Conservation (phyloP, 1,284 basidiomycete genomes). For the Mrakiaceae sp. region DNA sequence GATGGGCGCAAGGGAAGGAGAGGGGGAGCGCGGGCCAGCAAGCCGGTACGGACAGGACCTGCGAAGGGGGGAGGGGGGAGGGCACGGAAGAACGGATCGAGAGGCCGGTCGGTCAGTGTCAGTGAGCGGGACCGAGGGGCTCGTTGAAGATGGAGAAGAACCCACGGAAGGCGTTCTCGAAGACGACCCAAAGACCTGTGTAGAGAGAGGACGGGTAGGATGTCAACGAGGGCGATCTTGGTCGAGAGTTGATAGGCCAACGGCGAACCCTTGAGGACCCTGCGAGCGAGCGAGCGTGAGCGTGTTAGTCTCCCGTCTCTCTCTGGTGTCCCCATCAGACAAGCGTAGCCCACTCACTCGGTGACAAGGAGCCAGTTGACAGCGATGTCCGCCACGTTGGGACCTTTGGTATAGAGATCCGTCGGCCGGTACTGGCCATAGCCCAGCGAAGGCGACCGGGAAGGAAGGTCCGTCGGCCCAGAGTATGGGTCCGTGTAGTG, state of each 20-base stretch:
- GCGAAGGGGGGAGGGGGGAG: background rate
- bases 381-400: background rate
- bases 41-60: too few relatives aligned
- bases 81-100: background rate
- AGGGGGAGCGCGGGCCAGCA: too few relatives aligned
- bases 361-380: background rate
- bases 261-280: background rate
- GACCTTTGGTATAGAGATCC: background rate
- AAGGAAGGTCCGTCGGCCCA: background rate
- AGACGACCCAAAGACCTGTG: conserved; percentile 97
- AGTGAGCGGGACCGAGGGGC: background rate
- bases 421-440: background rate
- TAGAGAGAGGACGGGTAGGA: background rate
- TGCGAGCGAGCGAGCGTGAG: background rate
- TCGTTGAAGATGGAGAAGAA: background rate
- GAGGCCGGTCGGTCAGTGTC: background rate
- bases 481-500: background rate
- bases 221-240: background rate
- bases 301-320: background rate
- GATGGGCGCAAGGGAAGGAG: too few relatives aligned
- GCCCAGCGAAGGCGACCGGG: background rate
- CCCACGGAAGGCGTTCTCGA: conserved; percentile 86
- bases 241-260: background rate
- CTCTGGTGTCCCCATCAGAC: background rate
- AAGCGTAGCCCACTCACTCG: background rate